These are phyloP conservation scores for Pythium dissimile DNA, from an alignment of 352 stramenopile genomes.

Conservation along the genomic window DNA sequence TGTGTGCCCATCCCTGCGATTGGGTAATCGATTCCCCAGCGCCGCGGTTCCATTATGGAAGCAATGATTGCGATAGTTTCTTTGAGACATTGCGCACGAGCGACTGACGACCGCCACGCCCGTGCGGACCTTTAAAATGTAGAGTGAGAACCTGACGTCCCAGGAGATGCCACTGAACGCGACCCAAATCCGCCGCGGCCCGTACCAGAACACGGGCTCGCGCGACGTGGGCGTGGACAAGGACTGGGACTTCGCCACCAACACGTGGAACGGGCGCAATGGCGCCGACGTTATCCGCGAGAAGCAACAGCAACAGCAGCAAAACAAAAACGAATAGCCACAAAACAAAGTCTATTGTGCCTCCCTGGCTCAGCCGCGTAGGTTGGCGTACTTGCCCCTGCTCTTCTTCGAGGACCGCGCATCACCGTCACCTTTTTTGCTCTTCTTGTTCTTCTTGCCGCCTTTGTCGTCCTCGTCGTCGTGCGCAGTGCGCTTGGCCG, in stretches of 20 bases:
- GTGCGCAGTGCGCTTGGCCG: slow-evolving; percentile 43
- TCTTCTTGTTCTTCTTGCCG: slow-evolving; percentile 39
- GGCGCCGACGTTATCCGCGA: slow-evolving; percentile 24
- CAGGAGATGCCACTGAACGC: slow-evolving; percentile 59
- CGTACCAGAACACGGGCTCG: slow-evolving; percentile 80
- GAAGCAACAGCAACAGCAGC: slow-evolving; percentile 17
- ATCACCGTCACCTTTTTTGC: slow-evolving; percentile 37
- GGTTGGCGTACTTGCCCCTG: slow-evolving; percentile 68
- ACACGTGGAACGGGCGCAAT: slow-evolving; percentile 58
- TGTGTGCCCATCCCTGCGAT: slow-evolving; percentile 9
- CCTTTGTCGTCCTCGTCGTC: slow-evolving; percentile 36
- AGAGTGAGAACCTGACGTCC: slow-evolving; percentile 58
- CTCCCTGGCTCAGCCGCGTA: slow-evolving; percentile 18
- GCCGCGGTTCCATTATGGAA: neutral
- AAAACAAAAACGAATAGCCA: neutral
- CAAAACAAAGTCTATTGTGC: neutral
- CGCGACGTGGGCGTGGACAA: slow-evolving; percentile 74
- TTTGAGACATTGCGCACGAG: no score
- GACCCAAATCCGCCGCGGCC: slow-evolving; percentile 72
- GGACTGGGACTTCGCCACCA: slow-evolving; percentile 75
- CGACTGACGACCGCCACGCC: neutral
- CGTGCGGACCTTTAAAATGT: neutral
- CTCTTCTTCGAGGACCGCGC: slow-evolving; percentile 62
- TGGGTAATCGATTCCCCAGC: neutral
- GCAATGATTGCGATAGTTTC: neutral